Conservation (phyloP, 2,329 filamentous ascomycete species). For the Bertia moriformis region DNA sequence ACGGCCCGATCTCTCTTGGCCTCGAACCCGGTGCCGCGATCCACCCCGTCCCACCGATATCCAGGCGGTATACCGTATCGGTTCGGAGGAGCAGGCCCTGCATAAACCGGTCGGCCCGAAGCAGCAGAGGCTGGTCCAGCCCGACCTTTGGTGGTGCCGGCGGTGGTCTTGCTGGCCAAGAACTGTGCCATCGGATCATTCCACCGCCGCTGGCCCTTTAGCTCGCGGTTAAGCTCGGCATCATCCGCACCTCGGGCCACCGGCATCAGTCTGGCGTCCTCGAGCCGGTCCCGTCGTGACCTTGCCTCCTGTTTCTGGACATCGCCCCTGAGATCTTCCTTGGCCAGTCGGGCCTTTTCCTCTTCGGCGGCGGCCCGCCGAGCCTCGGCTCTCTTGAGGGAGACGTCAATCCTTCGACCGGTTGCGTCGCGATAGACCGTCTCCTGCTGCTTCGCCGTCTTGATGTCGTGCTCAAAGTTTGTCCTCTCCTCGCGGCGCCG, state of each 20-base stretch:
- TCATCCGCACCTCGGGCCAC: slow-evolving; percentile 75
- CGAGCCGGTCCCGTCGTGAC: slow-evolving; percentile 49
- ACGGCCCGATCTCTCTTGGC: slow-evolving; percentile 79
- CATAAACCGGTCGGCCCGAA: slow-evolving; percentile 54
- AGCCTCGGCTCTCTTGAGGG: slow-evolving; percentile 77
- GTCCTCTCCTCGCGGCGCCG: slow-evolving; percentile 51
- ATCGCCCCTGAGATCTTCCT: slow-evolving; percentile 66
- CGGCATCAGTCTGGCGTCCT: slow-evolving; percentile 70
- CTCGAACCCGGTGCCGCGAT: slow-evolving; percentile 86
- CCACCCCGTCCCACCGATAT: slow-evolving; percentile 92
- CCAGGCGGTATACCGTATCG: slow-evolving; percentile 86
- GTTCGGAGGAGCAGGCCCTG: slow-evolving; percentile 73
- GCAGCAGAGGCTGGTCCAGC: slow-evolving; percentile 20
- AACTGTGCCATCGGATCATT: slow-evolving; percentile 86
- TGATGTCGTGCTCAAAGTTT: slow-evolving; percentile 26
- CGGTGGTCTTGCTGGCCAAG: slow-evolving; percentile 33
- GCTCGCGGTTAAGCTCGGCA: slow-evolving; percentile 66
- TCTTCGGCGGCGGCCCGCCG: slow-evolving; percentile 51
- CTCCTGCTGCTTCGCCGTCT: slow-evolving; percentile 42
- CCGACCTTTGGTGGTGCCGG: slow-evolving; percentile 7
- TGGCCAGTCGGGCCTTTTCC: slow-evolving; percentile 50
- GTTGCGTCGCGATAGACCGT: slow-evolving; percentile 93
- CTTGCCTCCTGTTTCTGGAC: slow-evolving; percentile 62
- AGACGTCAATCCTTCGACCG: slow-evolving; percentile 82
- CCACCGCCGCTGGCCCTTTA: slow-evolving; percentile 69